phyloP scores from a whole-genome alignment of 2,329 filamentous ascomycete genomes.

The Pseudogymnoascus sp. region DNA sequence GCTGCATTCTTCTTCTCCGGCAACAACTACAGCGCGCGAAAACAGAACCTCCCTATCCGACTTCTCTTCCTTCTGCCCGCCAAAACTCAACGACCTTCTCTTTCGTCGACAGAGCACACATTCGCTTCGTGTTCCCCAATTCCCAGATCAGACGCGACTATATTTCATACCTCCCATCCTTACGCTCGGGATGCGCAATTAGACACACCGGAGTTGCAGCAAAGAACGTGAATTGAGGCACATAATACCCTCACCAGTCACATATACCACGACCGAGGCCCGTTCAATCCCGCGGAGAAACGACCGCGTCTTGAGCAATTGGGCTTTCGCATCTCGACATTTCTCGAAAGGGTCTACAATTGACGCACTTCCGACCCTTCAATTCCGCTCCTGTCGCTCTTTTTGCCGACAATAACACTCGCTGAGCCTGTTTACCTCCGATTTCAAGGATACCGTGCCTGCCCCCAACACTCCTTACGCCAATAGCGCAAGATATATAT shows the following conservation, averaged over 20 bases:
- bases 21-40: background rate
- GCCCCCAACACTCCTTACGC: background rate
- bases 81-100: background rate
- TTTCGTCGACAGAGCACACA: background rate
- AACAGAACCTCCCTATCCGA: background rate
- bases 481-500: background rate
- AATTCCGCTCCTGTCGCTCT: constrained; percentile 3
- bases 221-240: background rate
- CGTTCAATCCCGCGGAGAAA: background rate
- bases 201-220: background rate
- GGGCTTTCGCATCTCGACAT: background rate
- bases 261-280: background rate
- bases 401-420: constrained; percentile 4
- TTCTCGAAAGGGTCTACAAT: background rate
- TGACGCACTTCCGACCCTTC: background rate
- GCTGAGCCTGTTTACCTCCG: background rate
- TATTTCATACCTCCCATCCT: background rate
- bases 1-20: background rate
- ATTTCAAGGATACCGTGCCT: background rate
- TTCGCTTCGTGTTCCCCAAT: background rate
- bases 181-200: background rate
- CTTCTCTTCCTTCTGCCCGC: background rate
- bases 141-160: background rate
- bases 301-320: background rate
- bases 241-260: background rate